phyloP scores from a whole-genome alignment of 768 basidiomycete genomes.

The Tulasnella sp. region DNA sequence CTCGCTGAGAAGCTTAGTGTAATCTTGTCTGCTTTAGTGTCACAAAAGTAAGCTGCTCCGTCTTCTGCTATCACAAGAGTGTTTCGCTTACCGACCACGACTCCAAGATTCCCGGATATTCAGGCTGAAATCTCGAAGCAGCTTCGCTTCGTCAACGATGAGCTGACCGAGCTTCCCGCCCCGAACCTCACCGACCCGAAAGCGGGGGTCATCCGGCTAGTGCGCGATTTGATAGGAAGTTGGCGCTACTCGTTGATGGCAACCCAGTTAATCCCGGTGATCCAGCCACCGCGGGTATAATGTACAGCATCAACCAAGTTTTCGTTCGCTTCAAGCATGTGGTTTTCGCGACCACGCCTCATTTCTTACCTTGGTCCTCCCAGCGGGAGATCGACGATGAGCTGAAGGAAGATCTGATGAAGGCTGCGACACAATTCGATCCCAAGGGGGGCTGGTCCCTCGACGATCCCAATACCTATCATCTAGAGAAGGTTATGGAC shows the following conservation, averaged over 20 bases:
- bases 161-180: constrained; percentile 33
- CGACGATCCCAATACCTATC: constrained; percentile 31
- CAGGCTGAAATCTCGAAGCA: constrained; percentile 44
- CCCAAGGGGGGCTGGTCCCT: constrained; percentile 32
- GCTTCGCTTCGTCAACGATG: constrained; percentile 33
- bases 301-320: constrained; percentile 44
- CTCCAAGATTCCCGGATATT: constrained; percentile 50
- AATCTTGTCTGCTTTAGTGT: constrained; percentile 52
- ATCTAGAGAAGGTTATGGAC: constrained; percentile 20
- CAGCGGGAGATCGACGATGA: background rate
- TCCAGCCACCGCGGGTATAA: constrained; percentile 32
- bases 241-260: constrained; percentile 42
- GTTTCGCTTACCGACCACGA: background rate
- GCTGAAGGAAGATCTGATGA: background rate
- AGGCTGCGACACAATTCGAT: constrained; percentile 17
- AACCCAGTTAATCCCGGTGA: constrained; percentile 27
- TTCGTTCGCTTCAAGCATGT: constrained; percentile 38
- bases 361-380: constrained; percentile 43
- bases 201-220: constrained; percentile 41
- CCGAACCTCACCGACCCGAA: constrained; percentile 47
- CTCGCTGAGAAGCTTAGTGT: constrained; percentile 48
- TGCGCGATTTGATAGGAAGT: constrained; percentile 40
- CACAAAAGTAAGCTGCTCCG: constrained; percentile 37
- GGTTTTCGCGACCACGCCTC: constrained; percentile 46
- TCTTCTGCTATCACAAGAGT: background rate